Percentiles rank a stretch among this genome's conserved stretches.
These are phyloP conservation scores for Lactarius hatsudake DNA, from an alignment of 768 basidiomycete species.

Conservation along the genomic window DNA sequence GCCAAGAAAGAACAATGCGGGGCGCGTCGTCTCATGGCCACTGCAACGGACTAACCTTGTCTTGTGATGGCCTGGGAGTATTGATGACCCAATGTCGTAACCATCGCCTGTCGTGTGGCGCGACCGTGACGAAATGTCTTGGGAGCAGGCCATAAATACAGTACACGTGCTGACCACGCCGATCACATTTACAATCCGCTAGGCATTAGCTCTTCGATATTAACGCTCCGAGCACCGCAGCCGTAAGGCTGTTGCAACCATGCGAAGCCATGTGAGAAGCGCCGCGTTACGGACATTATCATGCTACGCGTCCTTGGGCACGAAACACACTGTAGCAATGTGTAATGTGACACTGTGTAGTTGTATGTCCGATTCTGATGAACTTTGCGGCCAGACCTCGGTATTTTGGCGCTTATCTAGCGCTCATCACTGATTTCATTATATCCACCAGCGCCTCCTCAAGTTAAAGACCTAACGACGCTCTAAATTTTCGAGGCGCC, in stretches of 20 bases:
- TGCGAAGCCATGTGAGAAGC: not conserved
- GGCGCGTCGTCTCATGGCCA: not conserved
- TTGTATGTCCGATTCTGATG: not conserved
- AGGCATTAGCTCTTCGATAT: not conserved
- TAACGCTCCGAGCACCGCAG: not conserved
- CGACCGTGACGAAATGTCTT: not conserved
- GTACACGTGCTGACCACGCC: conserved; percentile 9
- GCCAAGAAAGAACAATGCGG: not conserved
- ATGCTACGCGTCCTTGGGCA: not conserved
- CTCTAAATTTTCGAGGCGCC: not conserved
- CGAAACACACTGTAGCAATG: not conserved
- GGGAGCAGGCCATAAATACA: not conserved
- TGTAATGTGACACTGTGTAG: not conserved
- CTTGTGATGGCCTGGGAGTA: not conserved
- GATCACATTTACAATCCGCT: conserved; percentile 7
- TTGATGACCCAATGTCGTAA: not conserved
- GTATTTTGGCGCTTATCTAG: not conserved
- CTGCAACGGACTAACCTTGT: not conserved
- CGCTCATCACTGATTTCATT: not conserved
- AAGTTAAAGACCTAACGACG: not conserved
- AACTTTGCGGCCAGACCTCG: not conserved
- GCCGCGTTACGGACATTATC: not conserved
- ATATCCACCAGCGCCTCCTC: not conserved
- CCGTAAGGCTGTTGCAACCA: not conserved
- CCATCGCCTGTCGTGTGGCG: not conserved